Percentiles rank a stretch among this genome's conserved stretches.
Evolutionary conservation across 495 filamentous ascomycete species (phyloP).

Genomic region (Pseudevernia furfuracea): DNA sequence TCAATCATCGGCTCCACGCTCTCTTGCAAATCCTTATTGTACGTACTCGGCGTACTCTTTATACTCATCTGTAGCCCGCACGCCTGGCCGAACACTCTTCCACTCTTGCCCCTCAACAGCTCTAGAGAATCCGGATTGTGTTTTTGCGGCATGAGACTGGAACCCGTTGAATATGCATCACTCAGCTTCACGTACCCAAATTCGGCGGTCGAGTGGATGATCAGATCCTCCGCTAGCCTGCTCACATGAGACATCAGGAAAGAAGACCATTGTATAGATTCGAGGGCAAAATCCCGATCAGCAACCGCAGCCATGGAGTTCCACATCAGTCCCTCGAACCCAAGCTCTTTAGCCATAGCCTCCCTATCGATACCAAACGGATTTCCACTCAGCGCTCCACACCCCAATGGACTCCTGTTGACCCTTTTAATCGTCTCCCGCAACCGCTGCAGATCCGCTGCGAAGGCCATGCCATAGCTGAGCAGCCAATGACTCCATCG

Average conservation of each 20-base stretch:
- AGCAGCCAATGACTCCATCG: constrained; percentile 85
- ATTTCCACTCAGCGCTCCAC: constrained; percentile 86
- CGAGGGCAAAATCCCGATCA: constrained; percentile 84
- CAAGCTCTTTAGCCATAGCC: constrained; percentile 78
- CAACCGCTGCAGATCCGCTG: constrained; percentile 70
- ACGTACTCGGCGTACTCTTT: constrained; percentile 83
- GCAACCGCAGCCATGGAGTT: constrained; percentile 80
- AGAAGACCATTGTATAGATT: constrained; percentile 83
- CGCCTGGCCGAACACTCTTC: constrained; percentile 81
- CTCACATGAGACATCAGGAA: constrained; percentile 82
- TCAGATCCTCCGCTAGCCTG: constrained; percentile 75
- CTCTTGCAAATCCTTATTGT: constrained; percentile 95
- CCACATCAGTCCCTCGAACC: constrained; percentile 71
- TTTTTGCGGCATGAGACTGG: constrained; percentile 80
- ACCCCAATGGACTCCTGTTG: constrained; percentile 73
- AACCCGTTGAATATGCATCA: constrained; percentile 68
- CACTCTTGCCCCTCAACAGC: constrained; percentile 79
- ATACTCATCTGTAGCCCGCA: constrained; percentile 78
- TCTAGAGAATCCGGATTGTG: constrained; percentile 74
- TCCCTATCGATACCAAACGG: constrained; percentile 85
- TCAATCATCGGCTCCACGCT: constrained; percentile 82
- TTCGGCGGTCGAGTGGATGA: constrained; percentile 64
- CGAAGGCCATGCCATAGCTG: constrained; percentile 68
- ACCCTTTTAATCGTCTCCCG: constrained; percentile 66
- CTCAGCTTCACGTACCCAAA: constrained; percentile 66